Conservation (phyloP, 345 rosid species). For the Arabidopsis arenosa region DNA sequence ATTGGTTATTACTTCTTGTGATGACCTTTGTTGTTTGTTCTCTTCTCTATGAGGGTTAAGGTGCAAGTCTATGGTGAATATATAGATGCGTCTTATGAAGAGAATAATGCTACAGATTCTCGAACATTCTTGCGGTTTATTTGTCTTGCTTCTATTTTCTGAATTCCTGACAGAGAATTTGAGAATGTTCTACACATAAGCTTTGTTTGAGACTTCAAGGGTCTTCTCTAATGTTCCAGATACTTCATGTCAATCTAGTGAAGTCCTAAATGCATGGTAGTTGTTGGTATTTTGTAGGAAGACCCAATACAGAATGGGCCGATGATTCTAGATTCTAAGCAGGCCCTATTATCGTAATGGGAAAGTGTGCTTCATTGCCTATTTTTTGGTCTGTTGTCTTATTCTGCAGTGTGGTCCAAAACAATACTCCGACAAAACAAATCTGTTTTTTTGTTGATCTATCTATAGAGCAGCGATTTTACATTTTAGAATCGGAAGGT, state of each 20-base stretch:
- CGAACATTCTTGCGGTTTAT: conserved; percentile 27
- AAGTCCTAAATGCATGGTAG: neutral
- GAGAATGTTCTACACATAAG: conserved; percentile 43
- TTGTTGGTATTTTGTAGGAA: neutral
- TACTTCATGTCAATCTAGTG: conserved; percentile 19
- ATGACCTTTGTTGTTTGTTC: conserved; percentile 13
- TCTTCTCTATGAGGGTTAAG: neutral
- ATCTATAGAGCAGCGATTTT: neutral
- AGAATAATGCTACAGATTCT: conserved; percentile 24
- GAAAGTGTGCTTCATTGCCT: neutral
- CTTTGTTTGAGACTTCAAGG: neutral
- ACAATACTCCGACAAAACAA: conserved; percentile 4
- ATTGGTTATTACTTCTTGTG: neutral
- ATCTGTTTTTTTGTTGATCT: neutral
- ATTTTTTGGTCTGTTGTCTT: neutral
- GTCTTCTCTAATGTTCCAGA: conserved; percentile 37
- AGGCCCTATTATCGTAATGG: conserved; percentile 9
- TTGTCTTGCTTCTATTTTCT: neutral
- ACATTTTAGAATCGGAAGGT: neutral
- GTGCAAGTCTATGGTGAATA: neutral
- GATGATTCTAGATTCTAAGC: neutral
- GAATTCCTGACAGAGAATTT: conserved; percentile 3
- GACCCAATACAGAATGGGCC: conserved; percentile 36
- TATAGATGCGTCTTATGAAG: conserved; percentile 11
- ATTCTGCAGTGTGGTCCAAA: neutral